Base-by-base conservation (phyloP, 257 asterid species). In the Gardenia jasminoides region DNA sequence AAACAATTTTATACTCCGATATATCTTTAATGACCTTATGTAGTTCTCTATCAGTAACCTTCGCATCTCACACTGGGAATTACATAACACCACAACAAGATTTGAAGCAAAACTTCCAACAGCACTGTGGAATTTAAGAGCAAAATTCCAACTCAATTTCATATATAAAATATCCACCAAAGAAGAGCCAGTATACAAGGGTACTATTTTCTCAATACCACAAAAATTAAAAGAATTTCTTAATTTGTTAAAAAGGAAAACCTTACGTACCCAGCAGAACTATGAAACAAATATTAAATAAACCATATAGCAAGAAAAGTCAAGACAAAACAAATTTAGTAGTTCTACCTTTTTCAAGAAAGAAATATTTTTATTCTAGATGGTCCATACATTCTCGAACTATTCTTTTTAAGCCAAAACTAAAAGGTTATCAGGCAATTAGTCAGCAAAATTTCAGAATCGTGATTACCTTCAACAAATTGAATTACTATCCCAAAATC, bases 401-500 rank as follows among this genome's bases (percentile, higher is more conserved):
- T 28, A 72, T 50, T 72, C 76, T 48, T 72, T 71, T n/a, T 48
- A 39, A 72, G 64, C 65, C 26, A 72, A 41, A 50, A 36, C 3
- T 31, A 31, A 39, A 36, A 15, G 46, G 47, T 0, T 33, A 36
- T 36, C 2, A 11, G 48, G 20, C 22, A 67, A 33, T 17, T 15
- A 67, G 28, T 67, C 26, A 13, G 71, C 26, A 33, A 3, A 33
- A 33, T 19, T 67, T 10, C 71, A 72, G 30, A 72, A 62, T 30
- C 66, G 31, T 52, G 10, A 58, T 52, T 28, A 50, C 39, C 65
- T 11, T 58, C 7, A 13, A 20, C 28, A 58, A 24, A 11, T 28
- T 20, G 30, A 28, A 20, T 58, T 58, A 3, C 0, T 58, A 11
- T 58, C 65, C 65, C 24, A 22, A 58, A 58, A 58, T 9, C 30